Percentiles rank a stretch among this genome's conserved stretches.
phyloP scores from a whole-genome alignment of 2,329 filamentous ascomycete genomes.

The Neurospora crassa region DNA sequence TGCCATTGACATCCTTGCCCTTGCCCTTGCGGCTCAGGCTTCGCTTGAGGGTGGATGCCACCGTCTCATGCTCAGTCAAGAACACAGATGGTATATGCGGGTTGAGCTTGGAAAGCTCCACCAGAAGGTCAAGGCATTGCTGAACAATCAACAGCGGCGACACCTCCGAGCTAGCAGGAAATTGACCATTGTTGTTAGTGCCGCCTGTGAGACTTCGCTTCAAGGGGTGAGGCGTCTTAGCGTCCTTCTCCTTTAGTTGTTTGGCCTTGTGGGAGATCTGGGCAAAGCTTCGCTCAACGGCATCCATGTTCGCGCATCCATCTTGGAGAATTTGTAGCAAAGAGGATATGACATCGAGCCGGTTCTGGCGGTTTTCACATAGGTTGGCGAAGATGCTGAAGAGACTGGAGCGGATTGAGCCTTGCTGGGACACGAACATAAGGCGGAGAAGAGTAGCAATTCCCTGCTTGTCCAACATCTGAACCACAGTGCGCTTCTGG shows the following conservation, averaged over 20 bases:
- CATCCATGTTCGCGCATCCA: conserved; percentile 83
- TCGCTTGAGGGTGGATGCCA: conserved; percentile 65
- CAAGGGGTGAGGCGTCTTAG: conserved; percentile 70
- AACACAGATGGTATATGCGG: conserved; percentile 85
- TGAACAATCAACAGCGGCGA: conserved; percentile 93
- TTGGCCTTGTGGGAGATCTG: conserved; percentile 87
- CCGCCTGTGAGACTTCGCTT: conserved; percentile 59
- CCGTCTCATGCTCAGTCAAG: conserved; percentile 80
- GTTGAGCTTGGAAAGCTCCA: conserved; percentile 76
- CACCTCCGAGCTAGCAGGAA: conserved; percentile 66
- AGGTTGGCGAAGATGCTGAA: conserved; percentile 85
- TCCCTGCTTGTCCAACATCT: conserved; percentile 94
- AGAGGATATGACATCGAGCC: conserved; percentile 86
- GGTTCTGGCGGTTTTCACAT: conserved; percentile 93
- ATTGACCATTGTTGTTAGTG: conserved; percentile 29
- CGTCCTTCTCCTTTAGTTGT: conserved; percentile 58
- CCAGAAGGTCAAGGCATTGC: conserved; percentile 80
- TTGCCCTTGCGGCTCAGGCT: conserved; percentile 77
- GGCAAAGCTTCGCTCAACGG: conserved; percentile 90
- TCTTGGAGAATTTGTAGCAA: conserved; percentile 91
- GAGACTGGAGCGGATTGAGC: conserved; percentile 72
- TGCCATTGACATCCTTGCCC: conserved; percentile 66
- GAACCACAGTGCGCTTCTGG: conserved; percentile 73
- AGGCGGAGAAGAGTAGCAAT: conserved; percentile 93
- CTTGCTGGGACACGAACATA: conserved; percentile 94